These are phyloP conservation scores for Phytophthora uliginosa DNA, from an alignment of 352 stramenopile genomes.

Conservation along the genomic window DNA sequence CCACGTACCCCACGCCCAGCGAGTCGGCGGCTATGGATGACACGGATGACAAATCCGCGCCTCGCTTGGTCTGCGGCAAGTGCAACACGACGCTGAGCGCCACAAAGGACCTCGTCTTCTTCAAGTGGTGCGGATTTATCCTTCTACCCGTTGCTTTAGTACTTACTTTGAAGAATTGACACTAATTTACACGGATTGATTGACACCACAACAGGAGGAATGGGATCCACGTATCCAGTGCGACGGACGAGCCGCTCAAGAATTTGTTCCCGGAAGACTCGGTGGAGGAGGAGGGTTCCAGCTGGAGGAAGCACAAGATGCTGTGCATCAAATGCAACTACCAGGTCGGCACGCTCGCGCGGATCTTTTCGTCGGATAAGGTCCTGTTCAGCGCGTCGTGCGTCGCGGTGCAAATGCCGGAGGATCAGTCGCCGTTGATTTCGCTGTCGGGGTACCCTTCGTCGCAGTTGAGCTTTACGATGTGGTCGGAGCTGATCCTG, in stretches of 20 bases:
- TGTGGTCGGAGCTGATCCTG: slow-evolving; percentile 84
- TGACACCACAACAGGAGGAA: slow-evolving; percentile 51
- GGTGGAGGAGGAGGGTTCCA: slow-evolving; percentile 39
- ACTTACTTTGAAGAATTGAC: not conserved
- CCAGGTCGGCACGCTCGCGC: slow-evolving; percentile 67
- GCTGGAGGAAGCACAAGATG: slow-evolving; percentile 77
- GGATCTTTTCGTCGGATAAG: slow-evolving; percentile 74
- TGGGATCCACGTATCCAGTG: slow-evolving; percentile 79
- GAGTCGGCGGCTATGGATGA: slow-evolving; percentile 60
- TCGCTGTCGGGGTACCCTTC: slow-evolving; percentile 83
- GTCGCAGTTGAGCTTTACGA: slow-evolving; percentile 74
- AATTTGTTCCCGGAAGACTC: slow-evolving; percentile 57
- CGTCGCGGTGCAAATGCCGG: slow-evolving; percentile 80
- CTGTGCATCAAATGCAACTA: slow-evolving; percentile 75
- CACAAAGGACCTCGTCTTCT: slow-evolving; percentile 67
- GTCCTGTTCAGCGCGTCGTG: slow-evolving; percentile 76
- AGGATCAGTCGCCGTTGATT: slow-evolving; percentile 74
- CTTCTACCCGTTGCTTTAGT: not conserved
- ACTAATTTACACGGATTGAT: not conserved
- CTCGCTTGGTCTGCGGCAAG: slow-evolving; percentile 76
- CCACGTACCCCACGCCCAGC: slow-evolving; percentile 65
- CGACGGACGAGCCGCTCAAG: slow-evolving; percentile 70
- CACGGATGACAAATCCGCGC: slow-evolving; percentile 47
- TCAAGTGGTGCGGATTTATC: not conserved
- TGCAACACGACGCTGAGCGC: slow-evolving; percentile 69